These are phyloP conservation scores for Neonectria coccinea DNA, from an alignment of 2,329 filamentous ascomycete species.

Conservation along the genomic window DNA sequence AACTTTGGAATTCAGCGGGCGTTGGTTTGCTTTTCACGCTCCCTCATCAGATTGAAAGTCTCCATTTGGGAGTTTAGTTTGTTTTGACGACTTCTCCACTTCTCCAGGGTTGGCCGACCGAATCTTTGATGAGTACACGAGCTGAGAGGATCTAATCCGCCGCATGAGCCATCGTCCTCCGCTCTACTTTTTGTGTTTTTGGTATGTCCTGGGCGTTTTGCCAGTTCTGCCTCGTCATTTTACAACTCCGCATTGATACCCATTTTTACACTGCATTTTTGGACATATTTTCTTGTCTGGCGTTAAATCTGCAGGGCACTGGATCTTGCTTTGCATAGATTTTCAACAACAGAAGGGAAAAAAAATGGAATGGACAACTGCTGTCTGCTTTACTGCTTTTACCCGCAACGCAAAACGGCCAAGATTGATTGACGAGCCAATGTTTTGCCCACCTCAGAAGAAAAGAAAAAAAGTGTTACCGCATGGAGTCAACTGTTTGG, in stretches of 20 bases:
- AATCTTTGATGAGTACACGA: slow-evolving; percentile 57
- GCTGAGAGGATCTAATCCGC: slow-evolving; percentile 55
- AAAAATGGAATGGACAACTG: slow-evolving; percentile 36
- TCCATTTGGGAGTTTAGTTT: slow-evolving; percentile 57
- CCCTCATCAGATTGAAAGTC: slow-evolving; percentile 64
- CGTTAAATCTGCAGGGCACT: slow-evolving; percentile 34
- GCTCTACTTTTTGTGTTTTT: slow-evolving; percentile 47
- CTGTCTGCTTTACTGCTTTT: slow-evolving; percentile 36
- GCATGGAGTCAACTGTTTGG: slow-evolving; percentile 40
- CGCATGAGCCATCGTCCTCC: slow-evolving; percentile 44
- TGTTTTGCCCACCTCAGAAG: slow-evolving; percentile 39
- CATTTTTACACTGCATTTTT: slow-evolving; percentile 29
- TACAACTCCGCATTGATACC: slow-evolving; percentile 45
- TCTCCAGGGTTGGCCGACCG: slow-evolving; percentile 63
- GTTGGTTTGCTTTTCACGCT: slow-evolving; percentile 54
- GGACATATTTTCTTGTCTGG: slow-evolving; percentile 43
- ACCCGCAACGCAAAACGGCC: slow-evolving; percentile 38
- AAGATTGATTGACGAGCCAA: slow-evolving; percentile 33
- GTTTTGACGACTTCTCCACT: slow-evolving; percentile 57
- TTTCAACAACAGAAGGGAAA: slow-evolving; percentile 32
- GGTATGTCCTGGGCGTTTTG: slow-evolving; percentile 31
- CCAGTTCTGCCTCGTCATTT: slow-evolving; percentile 34
- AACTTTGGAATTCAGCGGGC: slow-evolving; percentile 42
- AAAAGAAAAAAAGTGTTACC: slow-evolving; percentile 25
- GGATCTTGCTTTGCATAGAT: slow-evolving; percentile 31